Evolutionary conservation across 352 stramenopile species (phyloP).

Genomic region (Pythium vanterpoolii): DNA sequence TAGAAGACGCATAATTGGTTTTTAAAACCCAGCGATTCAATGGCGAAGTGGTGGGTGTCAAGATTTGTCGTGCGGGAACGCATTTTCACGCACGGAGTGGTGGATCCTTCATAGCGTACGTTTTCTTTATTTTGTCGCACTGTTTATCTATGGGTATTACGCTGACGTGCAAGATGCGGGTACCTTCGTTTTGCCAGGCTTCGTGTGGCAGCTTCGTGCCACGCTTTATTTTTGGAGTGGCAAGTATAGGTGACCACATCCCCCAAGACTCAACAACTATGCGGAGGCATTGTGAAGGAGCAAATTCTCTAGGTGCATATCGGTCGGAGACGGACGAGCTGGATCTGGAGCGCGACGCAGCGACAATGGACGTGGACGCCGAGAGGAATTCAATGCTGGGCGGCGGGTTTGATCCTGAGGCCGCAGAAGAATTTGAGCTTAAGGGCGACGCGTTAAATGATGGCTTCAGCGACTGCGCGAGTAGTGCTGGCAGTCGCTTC

Average conservation of each 20-base stretch:
- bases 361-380: not conserved
- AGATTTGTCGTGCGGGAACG: not conserved
- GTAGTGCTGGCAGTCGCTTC: slow-evolving; percentile 4
- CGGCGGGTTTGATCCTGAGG: not conserved
- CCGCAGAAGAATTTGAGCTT: not conserved
- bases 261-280: not conserved
- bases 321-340: not conserved
- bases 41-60: not conserved
- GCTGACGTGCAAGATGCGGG: not conserved
- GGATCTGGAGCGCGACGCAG: not conserved
- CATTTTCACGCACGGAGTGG: no score
- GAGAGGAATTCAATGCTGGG: not conserved
- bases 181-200: not conserved
- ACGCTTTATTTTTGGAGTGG: not conserved
- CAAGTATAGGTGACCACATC: slow-evolving; percentile 3
- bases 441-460: slow-evolving; percentile 19
- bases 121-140: not conserved
- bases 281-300: not conserved
- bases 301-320: not conserved
- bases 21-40: not conserved
- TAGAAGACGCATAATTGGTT: not conserved
- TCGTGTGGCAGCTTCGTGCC: no score
- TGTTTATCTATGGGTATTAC: not conserved
- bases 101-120: not conserved
- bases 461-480: not conserved